Conservation (phyloP, 495 filamentous ascomycete species). For the Penicillium mononematosum region DNA sequence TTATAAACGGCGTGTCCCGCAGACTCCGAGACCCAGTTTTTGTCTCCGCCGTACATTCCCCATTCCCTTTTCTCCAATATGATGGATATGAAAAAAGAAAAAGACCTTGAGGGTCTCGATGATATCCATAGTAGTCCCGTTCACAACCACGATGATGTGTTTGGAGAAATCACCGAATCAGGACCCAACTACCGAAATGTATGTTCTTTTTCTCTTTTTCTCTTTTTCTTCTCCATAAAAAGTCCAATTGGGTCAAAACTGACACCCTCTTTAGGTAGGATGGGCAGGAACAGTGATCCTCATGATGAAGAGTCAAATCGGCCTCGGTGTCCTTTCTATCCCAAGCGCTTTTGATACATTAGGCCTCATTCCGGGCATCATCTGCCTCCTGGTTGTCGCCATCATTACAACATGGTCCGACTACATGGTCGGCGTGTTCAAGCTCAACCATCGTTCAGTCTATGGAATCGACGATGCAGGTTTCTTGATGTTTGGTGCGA, state of each 20-base stretch:
- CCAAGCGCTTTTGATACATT: slow-evolving; percentile 59
- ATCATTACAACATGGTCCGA: slow-evolving; percentile 69
- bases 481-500: slow-evolving; percentile 58
- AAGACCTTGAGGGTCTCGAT: slow-evolving; percentile 7
- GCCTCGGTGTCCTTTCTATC: slow-evolving; percentile 62
- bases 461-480: slow-evolving; percentile 68
- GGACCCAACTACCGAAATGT: slow-evolving; percentile 13
- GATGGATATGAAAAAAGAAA: slow-evolving; percentile 8
- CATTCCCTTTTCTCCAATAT: not conserved
- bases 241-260: not conserved
- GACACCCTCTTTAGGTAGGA: slow-evolving; percentile 27
- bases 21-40: not conserved
- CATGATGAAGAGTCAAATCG: slow-evolving; percentile 52
- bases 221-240: not conserved
- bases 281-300: slow-evolving; percentile 37
- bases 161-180: slow-evolving; percentile 8
- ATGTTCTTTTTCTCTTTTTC: not conserved
- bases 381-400: slow-evolving; percentile 56
- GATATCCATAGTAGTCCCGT: not conserved
- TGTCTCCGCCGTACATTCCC: not conserved
- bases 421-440: slow-evolving; percentile 71
- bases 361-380: slow-evolving; percentile 54
- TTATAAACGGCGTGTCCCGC: not conserved
- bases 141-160: slow-evolving; percentile 9
- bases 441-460: slow-evolving; percentile 62